Evolutionary conservation across 2,329 filamentous ascomycete genomes (phyloP).

Genomic region (Rhynchosporium agropyri): DNA sequence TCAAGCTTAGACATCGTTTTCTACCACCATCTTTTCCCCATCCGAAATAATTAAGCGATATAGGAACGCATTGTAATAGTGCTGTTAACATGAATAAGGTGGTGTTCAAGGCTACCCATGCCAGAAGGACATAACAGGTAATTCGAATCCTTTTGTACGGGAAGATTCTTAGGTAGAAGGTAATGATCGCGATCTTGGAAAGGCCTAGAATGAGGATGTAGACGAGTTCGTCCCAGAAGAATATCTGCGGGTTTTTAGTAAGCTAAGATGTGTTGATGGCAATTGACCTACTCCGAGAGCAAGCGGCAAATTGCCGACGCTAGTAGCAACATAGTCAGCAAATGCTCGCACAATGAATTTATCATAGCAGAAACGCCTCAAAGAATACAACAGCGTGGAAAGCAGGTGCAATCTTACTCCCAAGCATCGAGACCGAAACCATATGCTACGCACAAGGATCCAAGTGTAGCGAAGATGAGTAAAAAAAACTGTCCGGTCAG

Average conservation of each 20-base stretch:
- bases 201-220: conserved; percentile 18
- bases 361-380: neutral
- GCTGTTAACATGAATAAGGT: neutral
- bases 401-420: neutral
- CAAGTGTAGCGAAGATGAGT: conserved; percentile 5
- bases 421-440: conserved; percentile 1
- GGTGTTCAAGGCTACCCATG: conserved; percentile 13
- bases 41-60: conserved; percentile 17
- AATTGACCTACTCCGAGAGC: conserved; percentile 7
- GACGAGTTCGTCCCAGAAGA: conserved; percentile 13
- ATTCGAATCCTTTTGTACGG: conserved; percentile 7
- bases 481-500: neutral
- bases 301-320: neutral
- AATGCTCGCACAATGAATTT: neutral
- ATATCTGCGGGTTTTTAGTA: neutral
- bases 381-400: neutral
- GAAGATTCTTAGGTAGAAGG: conserved; percentile 20
- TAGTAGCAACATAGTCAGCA: neutral
- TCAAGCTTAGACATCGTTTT: conserved; percentile 12
- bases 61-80: conserved; percentile 16
- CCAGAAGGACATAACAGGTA: conserved; percentile 6
- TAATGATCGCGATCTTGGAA: conserved; percentile 16
- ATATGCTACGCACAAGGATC: neutral
- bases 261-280: neutral
- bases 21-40: conserved; percentile 12